These are phyloP conservation scores for Phytophthora foliorum DNA, from an alignment of 352 stramenopile species.

Conservation along the genomic window DNA sequence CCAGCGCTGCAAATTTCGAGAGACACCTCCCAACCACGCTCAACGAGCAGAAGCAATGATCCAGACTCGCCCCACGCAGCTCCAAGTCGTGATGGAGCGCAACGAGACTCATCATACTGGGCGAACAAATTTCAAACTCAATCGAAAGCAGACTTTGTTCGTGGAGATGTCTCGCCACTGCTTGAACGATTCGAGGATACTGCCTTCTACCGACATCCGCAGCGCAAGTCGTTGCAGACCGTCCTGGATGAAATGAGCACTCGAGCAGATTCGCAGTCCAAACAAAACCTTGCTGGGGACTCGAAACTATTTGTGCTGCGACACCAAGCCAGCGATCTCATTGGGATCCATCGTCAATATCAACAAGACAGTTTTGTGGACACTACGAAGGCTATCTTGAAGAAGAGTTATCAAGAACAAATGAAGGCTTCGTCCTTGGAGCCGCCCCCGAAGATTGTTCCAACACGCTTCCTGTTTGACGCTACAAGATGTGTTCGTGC, in stretches of 20 bases:
- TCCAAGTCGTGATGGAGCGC: conserved; percentile 1
- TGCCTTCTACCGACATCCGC: conserved; percentile 42
- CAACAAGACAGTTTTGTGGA: conserved; percentile 19
- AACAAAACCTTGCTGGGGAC: neutral
- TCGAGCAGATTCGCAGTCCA: neutral
- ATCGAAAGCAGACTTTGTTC: conserved; percentile 45
- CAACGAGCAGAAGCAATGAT: neutral
- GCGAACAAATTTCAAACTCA: conserved; percentile 39
- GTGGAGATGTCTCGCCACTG: conserved; percentile 38
- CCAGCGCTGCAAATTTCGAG: neutral
- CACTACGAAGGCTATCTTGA: conserved; percentile 15
- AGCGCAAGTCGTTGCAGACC: conserved; percentile 42
- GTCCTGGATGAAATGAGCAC: conserved; percentile 44
- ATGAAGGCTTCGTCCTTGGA: conserved; percentile 19
- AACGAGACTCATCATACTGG: conserved; percentile 26
- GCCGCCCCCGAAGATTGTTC: conserved; percentile 34
- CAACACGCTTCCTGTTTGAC: conserved; percentile 66
- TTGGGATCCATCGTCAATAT: conserved; percentile 9
- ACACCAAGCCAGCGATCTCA: conserved; percentile 31
- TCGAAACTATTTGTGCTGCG: conserved; percentile 12
- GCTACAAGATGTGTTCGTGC: conserved; percentile 43
- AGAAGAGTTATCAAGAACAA: conserved; percentile 11
- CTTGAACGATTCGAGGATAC: conserved; percentile 49
- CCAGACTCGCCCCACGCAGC: conserved; percentile 1
- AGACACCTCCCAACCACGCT: neutral